These are phyloP conservation scores for Neltuma alba DNA, from an alignment of 306 rosid genomes.

Conservation along the genomic window DNA sequence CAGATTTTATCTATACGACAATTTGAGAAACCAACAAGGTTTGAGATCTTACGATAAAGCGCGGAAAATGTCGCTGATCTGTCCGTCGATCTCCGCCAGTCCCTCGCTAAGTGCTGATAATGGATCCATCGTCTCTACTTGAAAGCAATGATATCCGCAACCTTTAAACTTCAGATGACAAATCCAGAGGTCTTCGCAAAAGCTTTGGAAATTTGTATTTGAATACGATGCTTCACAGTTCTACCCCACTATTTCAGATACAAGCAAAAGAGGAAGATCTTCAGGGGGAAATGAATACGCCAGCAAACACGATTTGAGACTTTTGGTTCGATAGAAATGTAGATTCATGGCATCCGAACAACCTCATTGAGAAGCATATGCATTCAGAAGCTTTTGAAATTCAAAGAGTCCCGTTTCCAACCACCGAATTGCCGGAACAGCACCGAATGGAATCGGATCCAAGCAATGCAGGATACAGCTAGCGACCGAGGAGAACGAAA, in stretches of 20 bases:
- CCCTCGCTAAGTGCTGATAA: conserved; percentile 83
- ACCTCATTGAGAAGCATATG: background rate
- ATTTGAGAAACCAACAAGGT: background rate
- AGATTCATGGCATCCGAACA: background rate
- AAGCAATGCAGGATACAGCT: background rate
- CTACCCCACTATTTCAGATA: background rate
- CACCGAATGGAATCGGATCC: conserved; percentile 10
- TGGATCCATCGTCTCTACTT: conserved; percentile 55
- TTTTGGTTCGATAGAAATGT: background rate
- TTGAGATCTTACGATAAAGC: conserved; percentile 64
- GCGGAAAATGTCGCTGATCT: conserved; percentile 76
- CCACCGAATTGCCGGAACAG: background rate
- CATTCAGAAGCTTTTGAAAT: conserved; percentile 10
- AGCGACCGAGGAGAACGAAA: conserved; percentile 17
- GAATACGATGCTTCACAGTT: conserved; percentile 2
- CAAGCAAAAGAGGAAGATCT: conserved; percentile 1
- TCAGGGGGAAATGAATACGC: background rate
- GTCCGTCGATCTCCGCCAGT: conserved; percentile 92
- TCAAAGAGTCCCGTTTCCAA: background rate
- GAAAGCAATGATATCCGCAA: background rate
- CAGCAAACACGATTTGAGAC: background rate
- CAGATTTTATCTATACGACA: background rate
- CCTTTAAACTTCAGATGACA: background rate
- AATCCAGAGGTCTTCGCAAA: background rate
- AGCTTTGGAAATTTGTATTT: background rate